These are phyloP conservation scores for Pittosporum tobira DNA, from an alignment of 129 eudicot species.

Conservation along the genomic window DNA sequence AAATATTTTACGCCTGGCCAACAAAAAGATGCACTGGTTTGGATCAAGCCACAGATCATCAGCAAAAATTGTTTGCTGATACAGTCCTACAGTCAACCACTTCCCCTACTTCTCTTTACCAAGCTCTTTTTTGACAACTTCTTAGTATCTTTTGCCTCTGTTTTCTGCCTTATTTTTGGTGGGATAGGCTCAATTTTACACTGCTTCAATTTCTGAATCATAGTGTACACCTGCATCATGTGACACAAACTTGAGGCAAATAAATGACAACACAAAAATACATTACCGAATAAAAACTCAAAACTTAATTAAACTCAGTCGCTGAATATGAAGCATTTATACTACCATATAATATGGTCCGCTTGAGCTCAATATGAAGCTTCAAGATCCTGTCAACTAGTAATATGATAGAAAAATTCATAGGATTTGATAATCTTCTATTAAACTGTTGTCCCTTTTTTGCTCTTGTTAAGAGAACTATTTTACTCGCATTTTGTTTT, in stretches of 20 bases:
- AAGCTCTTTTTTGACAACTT: not conserved
- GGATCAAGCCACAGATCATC: too few species aligned
- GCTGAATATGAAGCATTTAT: too few species aligned
- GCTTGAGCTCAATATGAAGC: too few species aligned
- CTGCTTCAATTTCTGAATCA: slow-evolving; percentile 69
- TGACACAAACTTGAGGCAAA: not conserved
- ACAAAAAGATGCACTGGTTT: too few species aligned
- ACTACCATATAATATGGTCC: not conserved
- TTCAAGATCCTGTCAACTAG: too few species aligned
- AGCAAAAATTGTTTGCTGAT: too few species aligned
- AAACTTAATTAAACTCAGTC: too few species aligned
- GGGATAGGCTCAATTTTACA: slow-evolving; percentile 21
- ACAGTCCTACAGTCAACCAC: not conserved
- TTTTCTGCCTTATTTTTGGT: slow-evolving; percentile 22
- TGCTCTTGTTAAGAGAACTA: not conserved
- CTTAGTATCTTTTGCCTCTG: slow-evolving; percentile 1
- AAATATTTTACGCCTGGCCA: too few species aligned
- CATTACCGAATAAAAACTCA: too few species aligned
- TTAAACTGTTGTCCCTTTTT: too few species aligned
- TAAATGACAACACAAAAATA: not conserved
- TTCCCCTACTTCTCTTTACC: not conserved
- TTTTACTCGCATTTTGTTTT: not conserved
- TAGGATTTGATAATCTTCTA: too few species aligned
- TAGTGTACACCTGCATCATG: slow-evolving; percentile 63
- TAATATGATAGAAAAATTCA: too few species aligned